Conservation (phyloP, 345 rosid genomes). For the Turnera subulata region DNA sequence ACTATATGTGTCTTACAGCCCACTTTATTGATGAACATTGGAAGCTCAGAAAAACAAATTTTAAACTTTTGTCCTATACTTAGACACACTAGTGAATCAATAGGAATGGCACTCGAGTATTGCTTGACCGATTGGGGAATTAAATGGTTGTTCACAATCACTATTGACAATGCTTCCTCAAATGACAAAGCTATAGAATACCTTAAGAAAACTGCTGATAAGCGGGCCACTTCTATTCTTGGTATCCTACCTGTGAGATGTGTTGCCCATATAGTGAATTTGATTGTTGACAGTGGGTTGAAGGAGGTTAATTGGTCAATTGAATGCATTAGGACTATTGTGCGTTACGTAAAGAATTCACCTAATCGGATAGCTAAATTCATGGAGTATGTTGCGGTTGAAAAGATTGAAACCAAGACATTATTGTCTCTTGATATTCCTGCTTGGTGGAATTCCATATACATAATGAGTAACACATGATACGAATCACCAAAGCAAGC, state of each 20-base stretch:
- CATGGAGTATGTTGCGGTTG: neutral
- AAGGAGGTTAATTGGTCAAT: neutral
- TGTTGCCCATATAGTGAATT: neutral
- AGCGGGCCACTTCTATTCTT: neutral
- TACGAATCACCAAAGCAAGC: no score
- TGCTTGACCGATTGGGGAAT: constrained; percentile 8
- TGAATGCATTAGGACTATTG: neutral
- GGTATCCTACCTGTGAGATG: neutral
- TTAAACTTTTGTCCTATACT: neutral
- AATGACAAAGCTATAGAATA: neutral
- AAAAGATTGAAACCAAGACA: neutral
- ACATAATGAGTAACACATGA: no score
- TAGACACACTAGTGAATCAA: neutral
- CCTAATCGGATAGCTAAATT: neutral
- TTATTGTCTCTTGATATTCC: neutral
- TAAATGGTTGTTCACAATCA: neutral
- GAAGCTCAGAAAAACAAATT: neutral
- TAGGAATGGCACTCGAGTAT: neutral
- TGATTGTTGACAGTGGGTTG: neutral
- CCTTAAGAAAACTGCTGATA: neutral
- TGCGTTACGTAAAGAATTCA: neutral
- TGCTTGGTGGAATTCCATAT: constrained; percentile 3
- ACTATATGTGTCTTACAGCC: constrained; percentile 1
- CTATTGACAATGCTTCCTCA: constrained; percentile 1
- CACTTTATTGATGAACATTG: constrained; percentile 14